Evolutionary conservation across 1,284 basidiomycete genomes (phyloP).

Genomic region (Lentinula novae-zelandiae): DNA sequence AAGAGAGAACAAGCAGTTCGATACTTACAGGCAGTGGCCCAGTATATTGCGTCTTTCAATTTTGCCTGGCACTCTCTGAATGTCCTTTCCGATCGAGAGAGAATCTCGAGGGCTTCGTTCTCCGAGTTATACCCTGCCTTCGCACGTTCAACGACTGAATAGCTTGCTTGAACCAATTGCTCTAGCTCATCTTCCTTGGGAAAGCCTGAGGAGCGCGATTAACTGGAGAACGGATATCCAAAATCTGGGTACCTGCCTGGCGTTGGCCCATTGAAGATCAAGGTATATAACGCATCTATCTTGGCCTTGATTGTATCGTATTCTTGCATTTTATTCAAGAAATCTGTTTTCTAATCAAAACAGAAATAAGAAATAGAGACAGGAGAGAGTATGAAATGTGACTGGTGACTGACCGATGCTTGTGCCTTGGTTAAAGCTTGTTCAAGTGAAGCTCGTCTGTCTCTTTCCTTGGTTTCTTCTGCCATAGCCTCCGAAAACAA

Average conservation of each 20-base stretch:
- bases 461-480: slow-evolving; percentile 10
- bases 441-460: slow-evolving; percentile 6
- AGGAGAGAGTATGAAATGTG: not conserved
- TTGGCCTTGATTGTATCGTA: slow-evolving; percentile 8
- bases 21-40: slow-evolving; percentile 12
- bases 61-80: slow-evolving; percentile 12
- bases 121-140: slow-evolving; percentile 6
- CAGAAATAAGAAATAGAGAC: not conserved
- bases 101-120: slow-evolving; percentile 7
- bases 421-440: slow-evolving; percentile 4
- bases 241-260: not conserved
- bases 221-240: not conserved
- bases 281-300: slow-evolving; percentile 12
- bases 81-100: slow-evolving; percentile 8
- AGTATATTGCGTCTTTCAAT: slow-evolving; percentile 13
- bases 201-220: slow-evolving; percentile 2
- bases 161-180: slow-evolving; percentile 11
- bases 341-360: not conserved
- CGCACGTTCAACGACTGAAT: slow-evolving; percentile 8
- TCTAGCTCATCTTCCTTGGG: slow-evolving; percentile 14
- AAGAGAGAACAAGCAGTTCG: not conserved
- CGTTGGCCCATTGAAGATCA: slow-evolving; percentile 15
- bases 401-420: slow-evolving; percentile 3
- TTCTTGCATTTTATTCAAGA: slow-evolving; percentile 6
- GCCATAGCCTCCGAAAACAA: slow-evolving; percentile 8